A percentile compares a stretch with the other conserved stretches of the same genome.
phyloP scores from a whole-genome alignment of 768 basidiomycete species.

The Leccinum subgranulosum region DNA sequence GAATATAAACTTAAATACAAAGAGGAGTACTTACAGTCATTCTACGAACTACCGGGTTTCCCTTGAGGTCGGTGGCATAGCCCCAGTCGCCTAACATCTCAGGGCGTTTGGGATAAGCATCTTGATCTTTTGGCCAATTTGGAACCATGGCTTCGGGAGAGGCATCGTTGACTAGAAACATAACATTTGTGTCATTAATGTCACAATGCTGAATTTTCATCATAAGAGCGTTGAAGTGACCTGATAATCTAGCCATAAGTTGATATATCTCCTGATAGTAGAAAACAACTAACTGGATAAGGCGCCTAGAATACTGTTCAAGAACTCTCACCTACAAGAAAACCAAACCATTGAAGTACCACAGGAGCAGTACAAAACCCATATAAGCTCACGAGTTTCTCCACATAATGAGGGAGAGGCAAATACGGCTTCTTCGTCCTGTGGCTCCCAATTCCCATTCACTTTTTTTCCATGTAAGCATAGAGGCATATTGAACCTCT shows the following conservation, averaged over 20 bases:
- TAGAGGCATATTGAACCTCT: not conserved
- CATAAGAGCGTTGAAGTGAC: not conserved
- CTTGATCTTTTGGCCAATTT: not conserved
- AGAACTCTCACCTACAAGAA: not conserved
- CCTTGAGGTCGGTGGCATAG: not conserved
- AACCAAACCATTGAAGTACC: not conserved
- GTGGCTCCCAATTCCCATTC: not conserved
- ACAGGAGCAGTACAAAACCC: not conserved
- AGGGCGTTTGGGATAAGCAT: not conserved
- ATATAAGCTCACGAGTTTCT: not conserved
- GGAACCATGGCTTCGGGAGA: not conserved
- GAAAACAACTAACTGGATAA: not conserved
- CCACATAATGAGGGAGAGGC: too few species aligned
- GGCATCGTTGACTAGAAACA: not conserved
- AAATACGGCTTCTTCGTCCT: not conserved
- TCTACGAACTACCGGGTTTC: not conserved
- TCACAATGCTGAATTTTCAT: not conserved
- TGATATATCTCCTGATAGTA: not conserved
- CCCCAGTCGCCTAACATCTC: not conserved
- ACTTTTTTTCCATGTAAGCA: too few species aligned
- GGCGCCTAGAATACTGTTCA: not conserved
- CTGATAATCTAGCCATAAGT: not conserved
- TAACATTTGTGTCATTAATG: not conserved
- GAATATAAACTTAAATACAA: too few species aligned
- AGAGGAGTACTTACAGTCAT: not conserved